phyloP scores from a whole-genome alignment of 176 grass and related monocot genomes.

The Oryza meridionalis region DNA sequence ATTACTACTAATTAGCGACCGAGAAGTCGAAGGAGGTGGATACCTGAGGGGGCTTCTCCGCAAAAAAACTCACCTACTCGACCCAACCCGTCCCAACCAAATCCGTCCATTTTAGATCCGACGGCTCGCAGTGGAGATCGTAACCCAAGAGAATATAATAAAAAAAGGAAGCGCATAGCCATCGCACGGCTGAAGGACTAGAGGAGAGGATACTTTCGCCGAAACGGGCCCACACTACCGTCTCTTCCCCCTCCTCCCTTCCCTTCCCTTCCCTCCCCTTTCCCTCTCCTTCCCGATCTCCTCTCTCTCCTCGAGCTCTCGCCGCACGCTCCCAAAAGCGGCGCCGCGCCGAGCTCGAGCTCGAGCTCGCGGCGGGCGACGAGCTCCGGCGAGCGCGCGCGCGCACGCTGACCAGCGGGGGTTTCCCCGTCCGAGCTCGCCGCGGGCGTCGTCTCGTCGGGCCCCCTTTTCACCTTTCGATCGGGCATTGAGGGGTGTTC shows the following conservation, averaged over 20 bases:
- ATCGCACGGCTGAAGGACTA: background rate
- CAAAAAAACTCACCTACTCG: background rate
- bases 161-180: background rate
- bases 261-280: background rate
- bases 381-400: background rate
- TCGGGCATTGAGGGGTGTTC: slow-evolving; percentile 38
- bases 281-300: background rate
- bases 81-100: background rate
- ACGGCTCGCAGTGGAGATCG: background rate
- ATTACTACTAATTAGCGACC: background rate
- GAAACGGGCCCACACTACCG: background rate
- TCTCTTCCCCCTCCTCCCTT: background rate
- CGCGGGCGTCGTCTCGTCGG: background rate
- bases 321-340: background rate
- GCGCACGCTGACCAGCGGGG: background rate
- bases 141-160: background rate
- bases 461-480: background rate
- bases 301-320: background rate
- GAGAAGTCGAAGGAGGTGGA: background rate
- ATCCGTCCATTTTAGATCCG: background rate
- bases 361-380: background rate
- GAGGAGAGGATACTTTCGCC: background rate
- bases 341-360: background rate
- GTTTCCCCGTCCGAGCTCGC: background rate
- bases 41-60: background rate